Conservation (phyloP, 208 protist species). For the Leishmania turanica region DNA sequence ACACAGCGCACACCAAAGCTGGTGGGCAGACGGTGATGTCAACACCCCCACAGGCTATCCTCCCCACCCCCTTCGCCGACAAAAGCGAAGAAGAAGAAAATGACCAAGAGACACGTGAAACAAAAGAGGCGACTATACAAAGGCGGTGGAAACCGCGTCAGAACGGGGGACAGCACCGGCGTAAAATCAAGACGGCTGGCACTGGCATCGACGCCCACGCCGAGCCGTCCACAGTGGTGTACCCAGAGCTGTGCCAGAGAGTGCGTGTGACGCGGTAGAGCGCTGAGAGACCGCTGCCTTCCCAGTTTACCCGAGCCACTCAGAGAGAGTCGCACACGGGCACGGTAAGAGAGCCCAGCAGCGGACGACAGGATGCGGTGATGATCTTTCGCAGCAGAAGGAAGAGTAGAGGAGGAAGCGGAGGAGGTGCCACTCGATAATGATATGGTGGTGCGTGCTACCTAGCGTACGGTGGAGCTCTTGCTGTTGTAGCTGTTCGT, state of each 20-base stretch:
- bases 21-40: background rate
- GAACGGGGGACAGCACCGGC: background rate
- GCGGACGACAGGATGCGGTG: background rate
- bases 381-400: background rate
- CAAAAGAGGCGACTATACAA: background rate
- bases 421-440: background rate
- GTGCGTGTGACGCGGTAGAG: background rate
- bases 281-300: background rate
- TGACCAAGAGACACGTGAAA: background rate
- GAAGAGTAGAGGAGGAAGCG: background rate
- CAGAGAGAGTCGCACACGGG: background rate
- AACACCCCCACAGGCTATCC: no score
- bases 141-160: background rate
- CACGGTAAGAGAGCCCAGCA: conserved; percentile 13
- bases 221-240: background rate
- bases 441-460: no score
- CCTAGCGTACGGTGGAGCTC: background rate
- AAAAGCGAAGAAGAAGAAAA: background rate
- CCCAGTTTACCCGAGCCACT: background rate
- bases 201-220: background rate
- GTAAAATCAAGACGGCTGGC: background rate
- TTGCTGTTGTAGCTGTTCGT: background rate
- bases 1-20: background rate
- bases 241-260: background rate
- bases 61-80: no score